phyloP scores from a whole-genome alignment of 768 basidiomycete species.

The Psilocybe subaeruginosa region DNA sequence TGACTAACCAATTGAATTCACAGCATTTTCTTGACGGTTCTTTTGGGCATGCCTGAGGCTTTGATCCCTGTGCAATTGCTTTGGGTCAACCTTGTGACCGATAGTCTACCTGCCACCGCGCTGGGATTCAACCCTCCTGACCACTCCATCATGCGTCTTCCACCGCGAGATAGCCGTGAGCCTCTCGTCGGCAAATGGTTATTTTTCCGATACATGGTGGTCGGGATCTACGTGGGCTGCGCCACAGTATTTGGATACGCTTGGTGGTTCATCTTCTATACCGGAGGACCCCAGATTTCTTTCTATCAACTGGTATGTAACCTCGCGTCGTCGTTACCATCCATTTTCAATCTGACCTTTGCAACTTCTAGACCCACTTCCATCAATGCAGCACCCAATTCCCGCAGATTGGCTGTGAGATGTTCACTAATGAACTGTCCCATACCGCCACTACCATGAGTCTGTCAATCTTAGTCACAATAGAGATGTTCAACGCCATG shows the following conservation, averaged over 20 bases:
- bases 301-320: slow-evolving; percentile 87
- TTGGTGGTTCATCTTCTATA: slow-evolving; percentile 98
- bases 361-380: slow-evolving; percentile 79
- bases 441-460: slow-evolving; percentile 94
- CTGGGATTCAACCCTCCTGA: slow-evolving; percentile 98
- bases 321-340: slow-evolving; percentile 1
- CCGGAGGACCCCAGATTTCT: slow-evolving; percentile 88
- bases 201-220: slow-evolving; percentile 93
- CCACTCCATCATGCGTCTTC: slow-evolving; percentile 94
- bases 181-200: slow-evolving; percentile 92
- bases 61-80: slow-evolving; percentile 96
- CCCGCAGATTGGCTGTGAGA: slow-evolving; percentile 91
- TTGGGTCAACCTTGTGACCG: slow-evolving; percentile 98
- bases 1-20: slow-evolving; percentile 22
- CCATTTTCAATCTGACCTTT: neutral
- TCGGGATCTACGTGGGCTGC: slow-evolving; percentile 91
- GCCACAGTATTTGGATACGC: slow-evolving; percentile 98
- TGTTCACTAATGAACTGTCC: slow-evolving; percentile 91
- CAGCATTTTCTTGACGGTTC: slow-evolving; percentile 94
- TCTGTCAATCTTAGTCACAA: slow-evolving; percentile 91
- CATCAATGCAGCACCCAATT: slow-evolving; percentile 85
- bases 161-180: slow-evolving; percentile 88
- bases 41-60: slow-evolving; percentile 99
- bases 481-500: slow-evolving; percentile 98
- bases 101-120: slow-evolving; percentile 94